Evolutionary conservation across 352 stramenopile genomes (phyloP), one percentile per base, ranked within the genome.

Genomic region (Pythium apleroticum): DNA sequence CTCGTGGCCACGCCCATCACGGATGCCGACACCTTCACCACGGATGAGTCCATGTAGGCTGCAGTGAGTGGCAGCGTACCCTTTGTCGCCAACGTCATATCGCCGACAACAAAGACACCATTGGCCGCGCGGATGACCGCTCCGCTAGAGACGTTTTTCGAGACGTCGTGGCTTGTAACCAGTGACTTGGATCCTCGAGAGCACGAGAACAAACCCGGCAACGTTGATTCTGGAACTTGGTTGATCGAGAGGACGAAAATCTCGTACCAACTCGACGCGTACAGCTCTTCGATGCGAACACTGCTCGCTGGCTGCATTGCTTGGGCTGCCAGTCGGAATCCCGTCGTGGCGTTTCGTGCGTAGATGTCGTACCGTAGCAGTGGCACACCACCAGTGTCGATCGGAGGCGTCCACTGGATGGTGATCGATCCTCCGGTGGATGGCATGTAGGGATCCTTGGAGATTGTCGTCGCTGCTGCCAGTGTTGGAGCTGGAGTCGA

Each of bases 381-480:
- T 1, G 53, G 50, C 24, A 37, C 65, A 74, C 81, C 82, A 75
- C 81, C 82, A 25, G 72, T 85, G 39, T 92, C 83, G 0, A 73
- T 24, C 22, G 83, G 81, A 0, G 65, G 22, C 27, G 77, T 57
- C 81, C 81, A 92, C 17, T 68, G 65, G 9, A 88, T 48, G 52
- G 68, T 73, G n/a, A 92, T 66, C 28, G 77, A 75, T 4, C 83
- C 83, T n/a, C 81, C 83, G 0, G 83, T 88, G 0, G 76, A 41
- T 0, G 52, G 20, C 8, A 8, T 8, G 3, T 50, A 45, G 1
- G 60, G 53, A 4, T 15, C 17, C 7, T 20, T 53, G 5, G 46
- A 45, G 1, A 69, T 52, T 4, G 27, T 20, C 3, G 57, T 62
- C 24, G 83, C 57, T 0, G 79, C 75, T 22, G 83, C 69, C 19